Evolutionary conservation across 139 green algal species (phyloP), one percentile per base, ranked within the genome.

Genomic region (Ettlia oleoabundans): DNA sequence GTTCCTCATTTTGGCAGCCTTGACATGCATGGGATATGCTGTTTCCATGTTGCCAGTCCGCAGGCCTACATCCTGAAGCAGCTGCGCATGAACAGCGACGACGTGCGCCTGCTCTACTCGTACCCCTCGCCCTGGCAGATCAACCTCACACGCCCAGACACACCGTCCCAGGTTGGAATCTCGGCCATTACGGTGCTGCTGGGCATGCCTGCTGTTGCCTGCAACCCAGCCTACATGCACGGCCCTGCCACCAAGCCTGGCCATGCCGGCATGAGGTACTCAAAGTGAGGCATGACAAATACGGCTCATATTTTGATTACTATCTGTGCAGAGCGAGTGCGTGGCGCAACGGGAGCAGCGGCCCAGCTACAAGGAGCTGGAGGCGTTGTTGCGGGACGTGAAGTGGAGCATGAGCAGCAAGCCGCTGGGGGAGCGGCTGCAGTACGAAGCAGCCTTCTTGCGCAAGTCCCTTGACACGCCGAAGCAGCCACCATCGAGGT

Each of bases 41-140:
- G n/a, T n/a, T n/a, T n/a, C n/a, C n/a, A n/a, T n/a, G n/a, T n/a
- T n/a, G n/a, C n/a, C n/a, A n/a, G n/a, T n/a, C n/a, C n/a, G n/a
- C n/a, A n/a, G n/a, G 88, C 88, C 3, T 97, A 95, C 88, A 89
- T 73, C 73, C 85, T 95, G 15, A 89, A 83, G 69, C 88, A 96
- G 87, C 82, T 91, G 37, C 87, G 90, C 58, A 89, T 97, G 37
- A 89, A 87, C 70, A 91, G 91, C 13, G 93, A 96, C 64, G 74
- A 91, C 22, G 74, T 93, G 26, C 78, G 85, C 24, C 73, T 93
- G 78, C 75, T 94, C 33, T 52, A 78, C 2, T 81, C 70, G 8
- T 90, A 92, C 74, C 87, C 90, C 8, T 79, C 71, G 8, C 67
- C 80, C 2, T 95, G 92, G 91, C 89, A 93, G 71, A 76, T 93